Evolutionary conservation across 306 rosid species (phyloP).

Genomic region (Gastrolobium villosum): DNA sequence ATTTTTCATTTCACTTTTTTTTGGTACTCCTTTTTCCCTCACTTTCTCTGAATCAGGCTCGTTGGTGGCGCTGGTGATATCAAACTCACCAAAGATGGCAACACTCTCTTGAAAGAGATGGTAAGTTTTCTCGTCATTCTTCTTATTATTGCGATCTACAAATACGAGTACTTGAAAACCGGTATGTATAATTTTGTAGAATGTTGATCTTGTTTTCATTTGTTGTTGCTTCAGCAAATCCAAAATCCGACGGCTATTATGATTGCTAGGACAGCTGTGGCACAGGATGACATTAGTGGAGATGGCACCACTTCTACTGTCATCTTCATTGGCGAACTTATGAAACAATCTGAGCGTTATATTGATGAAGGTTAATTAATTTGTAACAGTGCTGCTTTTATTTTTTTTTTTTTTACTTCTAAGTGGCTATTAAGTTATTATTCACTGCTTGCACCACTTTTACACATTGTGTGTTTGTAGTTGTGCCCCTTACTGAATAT

Average conservation of each 20-base stretch:
- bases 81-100: slow-evolving; percentile 97
- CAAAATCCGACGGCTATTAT: slow-evolving; percentile 98
- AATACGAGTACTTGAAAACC: not conserved
- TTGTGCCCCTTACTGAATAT: not conserved
- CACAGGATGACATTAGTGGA: slow-evolving; percentile 95
- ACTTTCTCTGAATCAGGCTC: slow-evolving; percentile 64
- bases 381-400: slow-evolving; percentile 16
- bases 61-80: slow-evolving; percentile 98
- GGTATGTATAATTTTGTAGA: not conserved
- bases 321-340: slow-evolving; percentile 93
- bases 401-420: not conserved
- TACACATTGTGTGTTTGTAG: slow-evolving; percentile 1
- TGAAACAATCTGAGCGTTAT: slow-evolving; percentile 93
- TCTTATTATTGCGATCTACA: not conserved
- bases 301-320: slow-evolving; percentile 99
- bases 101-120: slow-evolving; percentile 96
- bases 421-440: slow-evolving; percentile 10
- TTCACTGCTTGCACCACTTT: not conserved
- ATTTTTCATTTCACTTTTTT: not conserved
- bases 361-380: slow-evolving; percentile 82
- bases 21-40: not conserved
- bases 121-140: slow-evolving; percentile 46
- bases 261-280: slow-evolving; percentile 98
- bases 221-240: slow-evolving; percentile 77
- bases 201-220: not conserved